Percentiles rank a stretch among this genome's conserved stretches.
phyloP scores from a whole-genome alignment of 345 rosid species.

The Gossypium herbaceum region DNA sequence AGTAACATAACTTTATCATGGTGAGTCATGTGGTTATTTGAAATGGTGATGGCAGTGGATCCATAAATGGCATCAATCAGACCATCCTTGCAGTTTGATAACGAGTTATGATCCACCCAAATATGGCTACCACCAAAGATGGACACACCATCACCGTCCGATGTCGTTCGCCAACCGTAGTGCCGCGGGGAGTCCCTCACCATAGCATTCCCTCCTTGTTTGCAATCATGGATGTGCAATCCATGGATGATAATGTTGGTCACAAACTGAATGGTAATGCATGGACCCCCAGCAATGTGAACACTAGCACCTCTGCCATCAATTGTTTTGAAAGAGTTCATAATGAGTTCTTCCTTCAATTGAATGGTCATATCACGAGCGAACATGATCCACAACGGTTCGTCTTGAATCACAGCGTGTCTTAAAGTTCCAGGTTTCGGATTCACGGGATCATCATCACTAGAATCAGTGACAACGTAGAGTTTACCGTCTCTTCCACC shows the following conservation, averaged over 20 bases:
- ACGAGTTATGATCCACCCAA: conserved; percentile 81
- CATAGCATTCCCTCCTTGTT: conserved; percentile 72
- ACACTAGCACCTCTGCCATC: conserved; percentile 81
- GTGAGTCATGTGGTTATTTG: conserved; percentile 77
- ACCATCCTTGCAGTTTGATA: conserved; percentile 69
- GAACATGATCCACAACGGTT: conserved; percentile 77
- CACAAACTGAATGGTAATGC: conserved; percentile 72
- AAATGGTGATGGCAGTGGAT: conserved; percentile 71
- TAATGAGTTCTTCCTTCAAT: conserved; percentile 71
- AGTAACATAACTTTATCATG: conserved; percentile 77
- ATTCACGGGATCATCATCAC: conserved; percentile 55
- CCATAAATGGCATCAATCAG: conserved; percentile 68
- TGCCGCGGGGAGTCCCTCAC: conserved; percentile 68
- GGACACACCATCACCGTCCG: conserved; percentile 85
- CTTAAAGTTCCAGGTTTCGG: conserved; percentile 74
- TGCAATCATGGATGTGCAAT: conserved; percentile 72
- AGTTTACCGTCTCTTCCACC: conserved; percentile 73
- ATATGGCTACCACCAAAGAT: conserved; percentile 75
- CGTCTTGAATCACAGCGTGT: conserved; percentile 64
- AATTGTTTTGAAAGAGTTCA: conserved; percentile 80
- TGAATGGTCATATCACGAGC: conserved; percentile 66
- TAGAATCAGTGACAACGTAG: conserved; percentile 59
- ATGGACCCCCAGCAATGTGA: conserved; percentile 82
- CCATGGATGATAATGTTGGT: conserved; percentile 74
- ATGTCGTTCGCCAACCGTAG: conserved; percentile 60